Conservation (phyloP, 106 monocot species). For the Acorus gramineus region DNA sequence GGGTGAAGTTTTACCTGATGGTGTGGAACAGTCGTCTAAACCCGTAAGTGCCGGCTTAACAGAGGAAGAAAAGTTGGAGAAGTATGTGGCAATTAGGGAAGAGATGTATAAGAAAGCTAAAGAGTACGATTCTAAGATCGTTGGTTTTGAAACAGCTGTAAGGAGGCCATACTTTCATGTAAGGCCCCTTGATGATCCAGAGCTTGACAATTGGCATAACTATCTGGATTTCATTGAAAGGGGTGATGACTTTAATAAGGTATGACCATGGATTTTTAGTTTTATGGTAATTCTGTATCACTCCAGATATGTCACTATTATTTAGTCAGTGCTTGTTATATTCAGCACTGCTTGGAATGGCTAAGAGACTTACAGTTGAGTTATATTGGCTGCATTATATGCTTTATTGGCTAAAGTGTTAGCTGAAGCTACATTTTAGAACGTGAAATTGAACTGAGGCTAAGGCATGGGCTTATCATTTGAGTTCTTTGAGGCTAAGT, state of each 20-base stretch:
- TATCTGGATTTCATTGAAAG: slow-evolving; percentile 93
- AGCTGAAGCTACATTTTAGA: slow-evolving; percentile 85
- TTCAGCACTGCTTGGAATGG: slow-evolving; percentile 31
- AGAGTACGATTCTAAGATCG: slow-evolving; percentile 92
- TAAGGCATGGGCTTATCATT: slow-evolving; percentile 73
- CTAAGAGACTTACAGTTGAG: slow-evolving; percentile 54
- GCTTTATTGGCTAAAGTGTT: slow-evolving; percentile 75
- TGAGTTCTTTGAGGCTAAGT: slow-evolving; percentile 98
- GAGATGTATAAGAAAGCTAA: slow-evolving; percentile 98
- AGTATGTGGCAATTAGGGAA: slow-evolving; percentile 87
- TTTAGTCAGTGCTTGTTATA: slow-evolving; percentile 8
- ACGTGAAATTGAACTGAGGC: slow-evolving; percentile 82
- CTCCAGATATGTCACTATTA: neutral
- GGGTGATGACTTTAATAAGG: slow-evolving; percentile 95
- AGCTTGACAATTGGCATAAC: slow-evolving; percentile 98
- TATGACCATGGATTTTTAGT: slow-evolving; percentile 21
- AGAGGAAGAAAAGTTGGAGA: slow-evolving; percentile 80
- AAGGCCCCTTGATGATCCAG: slow-evolving; percentile 86
- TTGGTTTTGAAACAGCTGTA: slow-evolving; percentile 94
- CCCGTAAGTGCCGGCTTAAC: slow-evolving; percentile 58
- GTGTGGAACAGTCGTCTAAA: slow-evolving; percentile 43
- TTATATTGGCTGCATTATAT: slow-evolving; percentile 70
- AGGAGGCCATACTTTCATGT: slow-evolving; percentile 99
- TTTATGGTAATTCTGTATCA: neutral
- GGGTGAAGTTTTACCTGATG: slow-evolving; percentile 49